Evolutionary conservation across 2,329 filamentous ascomycete genomes (phyloP).

Genomic region (Aspergillus cejpii): DNA sequence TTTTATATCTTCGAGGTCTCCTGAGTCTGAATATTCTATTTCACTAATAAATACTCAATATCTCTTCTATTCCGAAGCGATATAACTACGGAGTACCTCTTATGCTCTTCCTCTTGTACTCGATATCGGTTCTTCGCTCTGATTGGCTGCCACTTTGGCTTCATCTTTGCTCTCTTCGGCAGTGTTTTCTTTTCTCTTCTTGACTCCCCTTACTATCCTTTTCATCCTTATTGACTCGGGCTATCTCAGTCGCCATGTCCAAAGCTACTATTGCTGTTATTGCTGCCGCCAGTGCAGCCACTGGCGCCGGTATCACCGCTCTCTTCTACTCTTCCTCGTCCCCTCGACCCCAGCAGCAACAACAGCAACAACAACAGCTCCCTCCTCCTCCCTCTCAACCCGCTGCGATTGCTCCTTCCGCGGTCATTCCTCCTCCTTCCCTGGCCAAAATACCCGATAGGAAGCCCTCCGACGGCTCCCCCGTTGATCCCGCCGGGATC

Average conservation of each 20-base stretch:
- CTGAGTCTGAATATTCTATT: no score
- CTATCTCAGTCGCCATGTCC: constrained; percentile 52
- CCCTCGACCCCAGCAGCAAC: constrained; percentile 24
- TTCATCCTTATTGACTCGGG: constrained; percentile 1
- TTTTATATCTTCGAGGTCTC: no score
- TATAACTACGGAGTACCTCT: no score
- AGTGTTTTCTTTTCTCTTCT: constrained; percentile 8
- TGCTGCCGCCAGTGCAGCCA: constrained; percentile 67
- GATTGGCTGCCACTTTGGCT: constrained; percentile 21
- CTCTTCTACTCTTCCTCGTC: constrained; percentile 57
- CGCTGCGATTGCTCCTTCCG: constrained; percentile 35
- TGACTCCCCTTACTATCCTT: neutral
- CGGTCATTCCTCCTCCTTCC: constrained; percentile 28
- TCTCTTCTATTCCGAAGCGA: no score
- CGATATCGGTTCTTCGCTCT: no score
- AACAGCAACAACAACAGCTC: constrained; percentile 17
- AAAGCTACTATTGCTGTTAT: constrained; percentile 70
- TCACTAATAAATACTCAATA: no score
- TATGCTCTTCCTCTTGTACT: no score
- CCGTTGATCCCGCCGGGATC: constrained; percentile 67
- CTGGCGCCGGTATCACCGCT: constrained; percentile 65
- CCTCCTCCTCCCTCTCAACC: constrained; percentile 24
- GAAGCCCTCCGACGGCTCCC: constrained; percentile 30
- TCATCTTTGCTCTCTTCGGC: neutral
- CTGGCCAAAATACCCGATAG: constrained; percentile 16